Base-by-base conservation (phyloP, 805 yeast species). In the Teunomyces pallodes region DNA sequence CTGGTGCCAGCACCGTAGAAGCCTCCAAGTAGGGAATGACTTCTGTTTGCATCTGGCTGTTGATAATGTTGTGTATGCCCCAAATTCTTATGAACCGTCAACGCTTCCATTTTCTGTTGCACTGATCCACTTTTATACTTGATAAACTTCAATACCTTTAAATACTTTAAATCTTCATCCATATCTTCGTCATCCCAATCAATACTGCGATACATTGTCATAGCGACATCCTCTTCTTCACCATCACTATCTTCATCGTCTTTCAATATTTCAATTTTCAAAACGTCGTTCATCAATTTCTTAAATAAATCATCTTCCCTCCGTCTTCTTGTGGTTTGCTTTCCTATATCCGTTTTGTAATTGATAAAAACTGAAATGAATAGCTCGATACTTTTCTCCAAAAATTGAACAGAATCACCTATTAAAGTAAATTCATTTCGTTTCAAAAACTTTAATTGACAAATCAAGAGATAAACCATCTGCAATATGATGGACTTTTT, bases 151-250 rank as follows among this genome's bases (percentile, higher is more conserved):
- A 73, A 60, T 5, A 70, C 67, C 45, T 71, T 72, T 49, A 73
- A 58, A 47, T 69, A 73, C 50, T 74, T 74, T 58, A 72, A 65
- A 52, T 73, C 77, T 53, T 74, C 78, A 51, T 72, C 76, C 75
- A 73, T 64, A 17, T 70, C 72, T 52, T 73, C 77, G 48, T 74
- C 77, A 49, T 74, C 78, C 78, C 78, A 73, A 54, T 73, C 78
- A 5, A 72, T 71, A n/a, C 60, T 69, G 14, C 53, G 54, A 12
- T 60, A 50, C 31, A 17, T 39, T 16, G 46, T 20, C 12, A 57
- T 59, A 13, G 58, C 61, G 13, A 60, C 69, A 8, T 62, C 68
- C 30, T 60, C 62, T 12, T 62, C 66, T 24, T 64, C 72, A n/a
- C 56, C 53, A 10, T 55, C 60, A 29, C 58, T 54, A 1, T 56